These are phyloP conservation scores for Closterium sp. DNA, from an alignment of 139 green algal species.

Conservation along the genomic window DNA sequence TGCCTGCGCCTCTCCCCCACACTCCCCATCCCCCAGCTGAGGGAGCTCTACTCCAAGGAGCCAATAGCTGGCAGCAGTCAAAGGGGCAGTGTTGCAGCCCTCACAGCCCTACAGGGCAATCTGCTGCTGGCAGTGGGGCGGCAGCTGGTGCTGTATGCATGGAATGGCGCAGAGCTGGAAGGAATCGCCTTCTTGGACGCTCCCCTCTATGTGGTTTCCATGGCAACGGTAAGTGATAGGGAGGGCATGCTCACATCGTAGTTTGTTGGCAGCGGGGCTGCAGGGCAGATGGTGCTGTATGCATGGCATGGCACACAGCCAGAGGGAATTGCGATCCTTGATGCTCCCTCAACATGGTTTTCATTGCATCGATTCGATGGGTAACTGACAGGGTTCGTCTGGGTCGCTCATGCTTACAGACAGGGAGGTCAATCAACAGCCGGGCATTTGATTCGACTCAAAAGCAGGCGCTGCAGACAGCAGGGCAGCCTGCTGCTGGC, in stretches of 20 bases:
- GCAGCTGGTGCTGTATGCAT: constrained; percentile 48
- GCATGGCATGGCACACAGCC: constrained; percentile 52
- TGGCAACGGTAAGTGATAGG: constrained; percentile 28
- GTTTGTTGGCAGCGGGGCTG: constrained; percentile 29
- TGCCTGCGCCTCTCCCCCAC: no score
- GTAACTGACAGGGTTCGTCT: no score
- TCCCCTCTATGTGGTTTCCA: constrained; percentile 62
- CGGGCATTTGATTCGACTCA: constrained; percentile 73
- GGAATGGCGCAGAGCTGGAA: constrained; percentile 52
- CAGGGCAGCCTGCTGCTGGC: constrained; percentile 48
- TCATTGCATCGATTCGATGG: no score
- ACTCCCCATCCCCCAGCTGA: no score
- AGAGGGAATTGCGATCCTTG: constrained; percentile 68
- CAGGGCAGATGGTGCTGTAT: constrained; percentile 45
- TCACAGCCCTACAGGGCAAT: constrained; percentile 29
- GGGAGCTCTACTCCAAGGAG: constrained; percentile 23
- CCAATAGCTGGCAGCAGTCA: not conserved
- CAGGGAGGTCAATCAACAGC: no score
- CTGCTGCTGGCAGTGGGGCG: constrained; percentile 38
- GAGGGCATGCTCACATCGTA: no score
- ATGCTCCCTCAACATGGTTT: no score
- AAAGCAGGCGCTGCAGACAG: no score
- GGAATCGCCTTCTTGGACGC: constrained; percentile 75
- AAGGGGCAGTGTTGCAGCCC: constrained; percentile 27
- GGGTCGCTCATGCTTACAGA: no score